Evolutionary conservation across 495 filamentous ascomycete genomes (phyloP).

Genomic region (Hypoxylon crocopeplum): DNA sequence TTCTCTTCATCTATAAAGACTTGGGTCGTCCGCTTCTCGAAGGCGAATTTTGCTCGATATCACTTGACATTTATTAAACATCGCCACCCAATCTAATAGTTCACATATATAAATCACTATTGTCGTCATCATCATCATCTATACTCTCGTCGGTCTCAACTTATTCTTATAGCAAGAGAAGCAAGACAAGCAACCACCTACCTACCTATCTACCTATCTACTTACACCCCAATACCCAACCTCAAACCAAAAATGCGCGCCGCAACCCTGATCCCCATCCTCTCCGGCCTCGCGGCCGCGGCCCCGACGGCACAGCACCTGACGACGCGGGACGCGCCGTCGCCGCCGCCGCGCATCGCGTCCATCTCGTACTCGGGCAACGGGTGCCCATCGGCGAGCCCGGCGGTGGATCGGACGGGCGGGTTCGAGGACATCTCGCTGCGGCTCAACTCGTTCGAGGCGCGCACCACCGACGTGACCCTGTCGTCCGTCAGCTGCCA

Average conservation of each 20-base stretch:
- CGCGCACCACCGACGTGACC: constrained; percentile 31
- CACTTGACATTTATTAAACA: neutral
- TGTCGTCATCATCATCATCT: neutral
- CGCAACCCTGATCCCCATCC: constrained; percentile 28
- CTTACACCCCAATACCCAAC: constrained; percentile 1
- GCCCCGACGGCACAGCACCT: constrained; percentile 17
- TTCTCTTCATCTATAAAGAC: constrained; percentile 30
- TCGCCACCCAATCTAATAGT: neutral
- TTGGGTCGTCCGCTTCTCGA: constrained; percentile 12
- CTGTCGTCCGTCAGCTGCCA: constrained; percentile 50
- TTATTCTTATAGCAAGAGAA: too few species aligned
- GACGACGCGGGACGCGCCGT: constrained; percentile 25
- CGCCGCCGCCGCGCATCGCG: constrained; percentile 38
- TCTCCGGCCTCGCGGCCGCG: constrained; percentile 39
- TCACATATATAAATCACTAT: neutral
- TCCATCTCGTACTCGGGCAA: constrained; percentile 48
- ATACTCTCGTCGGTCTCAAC: too few species aligned
- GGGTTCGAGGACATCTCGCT: constrained; percentile 46
- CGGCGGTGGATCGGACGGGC: constrained; percentile 41
- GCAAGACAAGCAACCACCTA: too few species aligned
- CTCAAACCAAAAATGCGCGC: constrained; percentile 37
- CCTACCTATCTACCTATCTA: too few species aligned
- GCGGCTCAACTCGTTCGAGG: constrained; percentile 44
- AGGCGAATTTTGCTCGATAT: neutral
- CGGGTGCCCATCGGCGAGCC: constrained; percentile 45